Conservation (phyloP, 2,329 filamentous ascomycete genomes). For the Hirsutella thompsonii region DNA sequence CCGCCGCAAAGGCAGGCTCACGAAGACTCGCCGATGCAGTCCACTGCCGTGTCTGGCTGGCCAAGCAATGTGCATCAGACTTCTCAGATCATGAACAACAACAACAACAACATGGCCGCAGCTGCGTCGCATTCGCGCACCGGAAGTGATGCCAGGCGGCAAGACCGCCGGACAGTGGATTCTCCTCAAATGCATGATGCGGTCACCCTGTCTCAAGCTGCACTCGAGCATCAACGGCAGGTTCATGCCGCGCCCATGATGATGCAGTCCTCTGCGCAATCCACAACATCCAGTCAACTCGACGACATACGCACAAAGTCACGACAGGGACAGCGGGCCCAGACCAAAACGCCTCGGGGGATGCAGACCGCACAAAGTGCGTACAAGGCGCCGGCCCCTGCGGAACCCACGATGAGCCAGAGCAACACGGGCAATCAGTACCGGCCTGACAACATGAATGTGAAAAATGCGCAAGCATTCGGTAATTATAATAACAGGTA, state of each 20-base stretch:
- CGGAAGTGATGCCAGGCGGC: too few relatives aligned
- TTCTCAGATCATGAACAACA: background rate
- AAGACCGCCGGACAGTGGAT: background rate
- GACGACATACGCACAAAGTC: slow-evolving; percentile 16
- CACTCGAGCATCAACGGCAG: slow-evolving; percentile 15
- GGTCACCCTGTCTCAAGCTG: slow-evolving; percentile 5
- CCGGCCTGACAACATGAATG: background rate
- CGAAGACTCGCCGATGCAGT: background rate
- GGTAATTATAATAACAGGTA: slow-evolving; percentile 10
- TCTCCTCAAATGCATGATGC: slow-evolving; percentile 1
- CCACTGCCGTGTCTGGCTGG: slow-evolving; percentile 1
- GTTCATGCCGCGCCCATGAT: slow-evolving; percentile 9
- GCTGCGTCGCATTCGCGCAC: background rate
- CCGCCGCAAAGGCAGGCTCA: background rate
- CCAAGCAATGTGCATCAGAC: background rate
- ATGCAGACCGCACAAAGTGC: slow-evolving; percentile 2
- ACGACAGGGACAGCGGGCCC: slow-evolving; percentile 15
- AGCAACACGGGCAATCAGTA: slow-evolving; percentile 1
- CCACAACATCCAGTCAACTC: slow-evolving; percentile 17
- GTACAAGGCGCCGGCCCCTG: slow-evolving; percentile 2
- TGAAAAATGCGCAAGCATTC: slow-evolving; percentile 6
- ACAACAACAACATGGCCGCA: background rate
- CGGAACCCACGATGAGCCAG: background rate
- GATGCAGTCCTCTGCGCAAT: slow-evolving; percentile 16
- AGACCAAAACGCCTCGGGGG: background rate